phyloP scores from a whole-genome alignment of 495 filamentous ascomycete species.

The Annulohypoxylon bovei region DNA sequence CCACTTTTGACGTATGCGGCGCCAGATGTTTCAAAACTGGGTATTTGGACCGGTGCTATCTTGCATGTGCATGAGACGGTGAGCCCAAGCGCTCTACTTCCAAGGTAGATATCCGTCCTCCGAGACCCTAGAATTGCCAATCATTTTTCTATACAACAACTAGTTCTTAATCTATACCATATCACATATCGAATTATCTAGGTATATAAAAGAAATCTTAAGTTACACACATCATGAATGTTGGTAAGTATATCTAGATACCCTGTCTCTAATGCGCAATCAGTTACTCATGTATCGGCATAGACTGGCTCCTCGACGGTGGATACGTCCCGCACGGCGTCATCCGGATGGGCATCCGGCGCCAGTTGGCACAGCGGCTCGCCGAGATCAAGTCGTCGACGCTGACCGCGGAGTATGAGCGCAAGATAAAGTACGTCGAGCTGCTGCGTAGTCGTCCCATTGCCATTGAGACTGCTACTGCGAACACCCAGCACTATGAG shows the following conservation, averaged over 20 bases:
- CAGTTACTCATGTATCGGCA: constrained; percentile 5
- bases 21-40: constrained; percentile 19
- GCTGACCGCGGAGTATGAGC: constrained; percentile 55
- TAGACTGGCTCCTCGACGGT: constrained; percentile 64
- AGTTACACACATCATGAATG: constrained; percentile 22
- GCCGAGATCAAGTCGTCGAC: constrained; percentile 56
- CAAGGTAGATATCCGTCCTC: neutral
- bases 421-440: constrained; percentile 68
- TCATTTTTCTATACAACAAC: neutral
- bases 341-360: constrained; percentile 66
- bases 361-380: constrained; percentile 63
- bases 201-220: neutral
- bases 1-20: constrained; percentile 22
- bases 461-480: constrained; percentile 67
- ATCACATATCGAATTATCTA: neutral
- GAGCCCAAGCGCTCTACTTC: neutral
- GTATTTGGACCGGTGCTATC: neutral
- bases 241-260: constrained; percentile 11
- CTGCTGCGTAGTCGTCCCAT: constrained; percentile 62
- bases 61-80: constrained; percentile 32
- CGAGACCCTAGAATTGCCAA: constrained; percentile 12
- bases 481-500: constrained; percentile 75
- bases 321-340: constrained; percentile 67
- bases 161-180: constrained; percentile 1
- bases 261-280: neutral